Evolutionary conservation across 176 grass and related monocot species (phyloP), one percentile per base, ranked within the genome.

Genomic region (Zoysia pacifica): DNA sequence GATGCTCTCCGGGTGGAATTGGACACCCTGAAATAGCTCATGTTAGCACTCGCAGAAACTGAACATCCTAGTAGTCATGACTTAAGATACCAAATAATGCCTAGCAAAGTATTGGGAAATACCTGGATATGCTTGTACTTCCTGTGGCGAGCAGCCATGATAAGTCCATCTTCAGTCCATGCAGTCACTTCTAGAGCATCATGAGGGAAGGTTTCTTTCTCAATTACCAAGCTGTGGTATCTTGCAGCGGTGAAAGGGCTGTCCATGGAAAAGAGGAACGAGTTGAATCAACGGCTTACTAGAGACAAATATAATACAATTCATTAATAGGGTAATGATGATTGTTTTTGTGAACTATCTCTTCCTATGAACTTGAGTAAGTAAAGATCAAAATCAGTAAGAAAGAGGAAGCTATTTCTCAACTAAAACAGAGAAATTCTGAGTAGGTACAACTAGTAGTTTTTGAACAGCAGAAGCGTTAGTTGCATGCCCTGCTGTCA

Each of bases 1-100:
- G 51, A 97, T 94, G 6, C 95, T 97, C 88, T 97, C 95, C 9
- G 95, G 95, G 88, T 94, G 90, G 81, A 97, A 97, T 49, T 97
- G 95, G 59, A 97, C 95, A 20, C 95, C 93, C 93, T 93, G 80
- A 85, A 93, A 82, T 73, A 68, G 47, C 50, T 6, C 28, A 3
- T 42, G 0, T 89, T 76, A 59, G 12, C 13, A 65, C 28, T 28
- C 28, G 28, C 28, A 28, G 28, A 28, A 28, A 28, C 38, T 52
- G 11, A 20, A 14, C 20, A 48, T 52, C 42, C 16, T 52, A 56
- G 1, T 13, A 56, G 1, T 13, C 14, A 43, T 38, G 49, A 2
- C 9, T 42, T 35, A 35, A n/a, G 10, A 28, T 6, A 15, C 48
- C 61, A 75, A 72, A 19, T 46, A 13, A 67, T 12, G 9, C 14